Conservation (phyloP, 805 yeast genomes). For the Dipodascus albidus region DNA sequence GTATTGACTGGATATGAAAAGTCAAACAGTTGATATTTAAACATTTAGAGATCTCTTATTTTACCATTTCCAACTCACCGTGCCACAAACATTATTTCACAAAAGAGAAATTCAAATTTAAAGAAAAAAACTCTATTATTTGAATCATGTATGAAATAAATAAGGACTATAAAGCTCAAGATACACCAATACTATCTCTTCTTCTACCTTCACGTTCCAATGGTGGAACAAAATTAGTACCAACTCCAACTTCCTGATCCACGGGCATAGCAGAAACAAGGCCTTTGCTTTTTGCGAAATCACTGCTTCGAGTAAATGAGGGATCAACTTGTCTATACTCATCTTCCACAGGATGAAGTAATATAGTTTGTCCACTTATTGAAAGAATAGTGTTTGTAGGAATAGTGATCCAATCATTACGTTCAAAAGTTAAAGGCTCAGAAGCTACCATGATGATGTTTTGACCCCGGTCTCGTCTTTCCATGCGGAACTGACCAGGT, state of each 20-base stretch:
- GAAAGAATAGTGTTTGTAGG: conserved; percentile 86
- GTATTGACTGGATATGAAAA: not conserved
- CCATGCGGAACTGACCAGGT: conserved; percentile 92
- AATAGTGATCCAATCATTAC: conserved; percentile 96
- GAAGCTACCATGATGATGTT: conserved; percentile 95
- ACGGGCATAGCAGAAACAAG: conserved; percentile 85
- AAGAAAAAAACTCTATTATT: no score
- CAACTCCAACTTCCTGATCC: conserved; percentile 23
- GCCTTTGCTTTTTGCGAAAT: conserved; percentile 82
- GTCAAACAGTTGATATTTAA: not conserved
- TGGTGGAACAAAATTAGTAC: conserved; percentile 55
- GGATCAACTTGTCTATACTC: conserved; percentile 76
- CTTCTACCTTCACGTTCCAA: conserved; percentile 64
- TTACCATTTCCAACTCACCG: not conserved
- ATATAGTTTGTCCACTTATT: conserved; percentile 71
- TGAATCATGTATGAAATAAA: no score
- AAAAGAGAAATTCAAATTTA: no score
- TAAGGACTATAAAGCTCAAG: not conserved
- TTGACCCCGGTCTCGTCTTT: conserved; percentile 82
- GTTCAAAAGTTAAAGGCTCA: conserved; percentile 91
- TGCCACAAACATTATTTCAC: not conserved
- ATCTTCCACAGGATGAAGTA: conserved; percentile 81
- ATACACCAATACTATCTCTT: not conserved
- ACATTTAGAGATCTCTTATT: not conserved
- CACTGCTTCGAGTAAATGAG: conserved; percentile 55